Base-by-base conservation (phyloP, 305 asterid species). In the Fraxinus paxiana region DNA sequence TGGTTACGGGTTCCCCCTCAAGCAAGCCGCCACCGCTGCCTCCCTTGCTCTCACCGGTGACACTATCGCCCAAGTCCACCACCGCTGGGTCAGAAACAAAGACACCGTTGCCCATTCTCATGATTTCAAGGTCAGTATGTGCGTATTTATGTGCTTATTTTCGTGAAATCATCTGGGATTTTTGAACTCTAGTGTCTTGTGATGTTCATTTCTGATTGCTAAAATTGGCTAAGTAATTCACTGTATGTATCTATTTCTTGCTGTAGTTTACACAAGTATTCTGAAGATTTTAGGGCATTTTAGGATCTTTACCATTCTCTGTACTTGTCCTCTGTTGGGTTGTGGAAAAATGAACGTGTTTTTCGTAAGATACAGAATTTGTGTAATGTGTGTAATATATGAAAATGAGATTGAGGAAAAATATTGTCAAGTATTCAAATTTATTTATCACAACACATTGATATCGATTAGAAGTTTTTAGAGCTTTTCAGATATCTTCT, bases 31-130 rank as follows among this genome's bases (percentile, higher is more conserved):
- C 76, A 88, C 92, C 70, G 88, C 93, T 84, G 89, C 93, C 76
- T 79, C 90, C 28, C 91, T 92, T 38, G 87, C 91, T 79, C 86
- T 92, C 79, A 85, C 93, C 76, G 97, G 97, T 28, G 97, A 92
- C 89, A 88, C 97, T 88, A 82, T 90, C 24, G 96, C 97, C 72
- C 97, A 92, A 88, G 85, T 92, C 84, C 87, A 85, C 76, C 89
- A 84, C 80, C 88, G 92, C 4, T 92, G 93, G 93, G 84, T 88
- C 83, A 81, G 63, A 65, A 87, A 83, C 43, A 85, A 84, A 78
- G 83, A 83, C 20, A 37, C 70, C 15, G 78, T 76, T 22, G 77
- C 88, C 80, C 18, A 79, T 61, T 74, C 86, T 34, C 78, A 65
- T 17, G 84, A 85, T 76, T 63, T 82, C 56, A 88, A 88, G 89